Base-by-base conservation (phyloP, 2,329 filamentous ascomycete genomes). In the Hysterium pulicare region DNA sequence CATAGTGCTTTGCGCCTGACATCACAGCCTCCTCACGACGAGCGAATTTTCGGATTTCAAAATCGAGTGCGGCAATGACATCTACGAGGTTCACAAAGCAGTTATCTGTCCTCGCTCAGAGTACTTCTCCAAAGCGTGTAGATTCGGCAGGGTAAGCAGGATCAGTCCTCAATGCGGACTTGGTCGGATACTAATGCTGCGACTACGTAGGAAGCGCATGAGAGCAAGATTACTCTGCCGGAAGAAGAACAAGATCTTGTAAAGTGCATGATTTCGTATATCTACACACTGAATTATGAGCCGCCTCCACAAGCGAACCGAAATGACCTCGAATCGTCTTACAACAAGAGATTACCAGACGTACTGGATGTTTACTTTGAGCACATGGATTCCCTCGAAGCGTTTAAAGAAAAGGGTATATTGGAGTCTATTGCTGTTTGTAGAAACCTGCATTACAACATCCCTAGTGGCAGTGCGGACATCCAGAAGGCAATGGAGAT, bases 1-100 rank as follows among this genome's bases (percentile, higher is more conserved):
- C n/a, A n/a, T n/a, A 33, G 15, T 9, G 17, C 10, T 16, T 33
- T 11, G 15, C 31, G 8, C 15, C 8, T 9, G 9, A 9, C 15
- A n/a, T n/a, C n/a, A n/a, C 24, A 34, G 32, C 19, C n/a, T 34
- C 3, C 19, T 34, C n/a, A 19, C 5, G 11, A 21, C 34, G 5
- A 23, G 22, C 9, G 33, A 38, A 11, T 42, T 38, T 31, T 42
- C 40, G 13, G 40, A 42, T 21, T 34, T 38, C 22, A 42, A 5
- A 6, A 23, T 42, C 15, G 19, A 16, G 7, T 42, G 40, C 19
- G 40, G 34, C 4, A 16, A 28, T 16, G 40, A 42, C 19, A 19
- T 22, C 8, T 28, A 42, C 19, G 7, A 26, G 9, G 40, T 42
- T 3, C 40, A 42, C 40, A 42, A 42, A 16, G 33, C 33, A 3